Evolutionary conservation across 108 stramenopile species (phyloP).

Genomic region (Cylindrotheca closterium): DNA sequence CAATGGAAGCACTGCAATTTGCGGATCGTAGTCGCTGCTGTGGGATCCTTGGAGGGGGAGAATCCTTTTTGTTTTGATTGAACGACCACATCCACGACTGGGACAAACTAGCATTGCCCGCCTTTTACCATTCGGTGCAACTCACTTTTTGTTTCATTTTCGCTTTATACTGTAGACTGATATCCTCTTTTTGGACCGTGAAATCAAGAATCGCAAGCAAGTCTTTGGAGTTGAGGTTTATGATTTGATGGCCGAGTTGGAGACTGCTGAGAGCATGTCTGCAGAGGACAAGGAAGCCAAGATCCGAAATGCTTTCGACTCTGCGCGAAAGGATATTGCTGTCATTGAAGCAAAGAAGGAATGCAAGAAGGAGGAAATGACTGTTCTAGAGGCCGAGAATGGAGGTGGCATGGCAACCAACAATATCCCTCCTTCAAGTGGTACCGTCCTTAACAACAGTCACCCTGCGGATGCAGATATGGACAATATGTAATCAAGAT

Average conservation of each 20-base stretch:
- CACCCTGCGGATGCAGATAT: conserved; percentile 32
- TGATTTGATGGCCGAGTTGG: conserved; percentile 70
- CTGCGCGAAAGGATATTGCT: conserved; percentile 71
- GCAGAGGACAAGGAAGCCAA: conserved; percentile 57
- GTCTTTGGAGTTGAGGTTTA: conserved; percentile 79
- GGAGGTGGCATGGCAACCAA: conserved; percentile 4
- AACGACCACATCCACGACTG: too few relatives aligned
- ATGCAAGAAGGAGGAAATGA: conserved; percentile 67
- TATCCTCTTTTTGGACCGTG: conserved; percentile 83
- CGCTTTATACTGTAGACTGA: conserved; percentile 54
- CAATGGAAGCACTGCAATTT: too few relatives aligned
- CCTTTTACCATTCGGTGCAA: too few relatives aligned
- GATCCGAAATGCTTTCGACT: conserved; percentile 58
- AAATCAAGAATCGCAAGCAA: conserved; percentile 86
- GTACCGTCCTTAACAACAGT: conserved; percentile 50
- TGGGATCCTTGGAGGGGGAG: too few relatives aligned
- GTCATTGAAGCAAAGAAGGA: conserved; percentile 69
- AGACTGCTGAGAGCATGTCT: conserved; percentile 35
- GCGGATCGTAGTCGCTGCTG: too few relatives aligned
- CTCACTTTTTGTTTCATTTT: conserved; percentile 4
- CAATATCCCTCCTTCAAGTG: conserved; percentile 61
- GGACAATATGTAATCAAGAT: conserved; percentile 20
- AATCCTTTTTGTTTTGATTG: too few relatives aligned
- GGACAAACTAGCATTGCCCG: too few relatives aligned
- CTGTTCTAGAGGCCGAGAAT: conserved; percentile 39